Conservation (phyloP, 306 rosid genomes). For the Mimosa pudica region DNA sequence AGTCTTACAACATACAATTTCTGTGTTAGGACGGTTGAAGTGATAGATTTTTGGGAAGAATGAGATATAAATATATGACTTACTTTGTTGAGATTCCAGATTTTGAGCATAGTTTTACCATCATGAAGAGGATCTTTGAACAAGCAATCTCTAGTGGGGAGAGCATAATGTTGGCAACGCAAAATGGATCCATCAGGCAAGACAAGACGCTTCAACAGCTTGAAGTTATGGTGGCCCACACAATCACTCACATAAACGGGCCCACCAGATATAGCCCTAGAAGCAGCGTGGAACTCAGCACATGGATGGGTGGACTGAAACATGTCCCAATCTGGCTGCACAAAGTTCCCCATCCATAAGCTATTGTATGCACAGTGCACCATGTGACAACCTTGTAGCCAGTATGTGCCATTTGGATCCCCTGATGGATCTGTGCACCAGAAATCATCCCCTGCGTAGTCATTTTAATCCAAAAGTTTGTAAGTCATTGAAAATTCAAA, state of each 20-base stretch:
- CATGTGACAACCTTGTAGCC: conserved; percentile 90
- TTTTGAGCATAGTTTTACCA: conserved; percentile 81
- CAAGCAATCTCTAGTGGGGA: conserved; percentile 74
- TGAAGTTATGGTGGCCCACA: conserved; percentile 69
- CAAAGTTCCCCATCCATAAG: conserved; percentile 80
- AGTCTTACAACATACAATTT: too few relatives aligned
- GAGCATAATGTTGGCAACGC: conserved; percentile 72
- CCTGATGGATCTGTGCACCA: conserved; percentile 66
- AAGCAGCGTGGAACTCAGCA: conserved; percentile 76
- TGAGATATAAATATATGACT: neutral
- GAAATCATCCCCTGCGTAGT: conserved; percentile 67
- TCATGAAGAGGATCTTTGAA: conserved; percentile 74
- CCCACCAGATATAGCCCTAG: conserved; percentile 80
- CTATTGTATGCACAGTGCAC: conserved; percentile 87
- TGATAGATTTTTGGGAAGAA: neutral
- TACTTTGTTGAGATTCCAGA: conserved; percentile 84
- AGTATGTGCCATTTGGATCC: conserved; percentile 67
- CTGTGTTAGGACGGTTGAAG: neutral
- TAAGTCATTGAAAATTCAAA: neutral
- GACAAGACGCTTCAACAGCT: conserved; percentile 57
- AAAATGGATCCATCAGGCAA: conserved; percentile 67
- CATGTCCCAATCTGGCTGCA: conserved; percentile 94
- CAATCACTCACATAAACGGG: conserved; percentile 74
- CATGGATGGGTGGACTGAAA: conserved; percentile 70
- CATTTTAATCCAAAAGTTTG: neutral